These are phyloP conservation scores for Sporisorium iseilematis-ciliati DNA, from an alignment of 1,284 basidiomycete genomes.

Conservation along the genomic window DNA sequence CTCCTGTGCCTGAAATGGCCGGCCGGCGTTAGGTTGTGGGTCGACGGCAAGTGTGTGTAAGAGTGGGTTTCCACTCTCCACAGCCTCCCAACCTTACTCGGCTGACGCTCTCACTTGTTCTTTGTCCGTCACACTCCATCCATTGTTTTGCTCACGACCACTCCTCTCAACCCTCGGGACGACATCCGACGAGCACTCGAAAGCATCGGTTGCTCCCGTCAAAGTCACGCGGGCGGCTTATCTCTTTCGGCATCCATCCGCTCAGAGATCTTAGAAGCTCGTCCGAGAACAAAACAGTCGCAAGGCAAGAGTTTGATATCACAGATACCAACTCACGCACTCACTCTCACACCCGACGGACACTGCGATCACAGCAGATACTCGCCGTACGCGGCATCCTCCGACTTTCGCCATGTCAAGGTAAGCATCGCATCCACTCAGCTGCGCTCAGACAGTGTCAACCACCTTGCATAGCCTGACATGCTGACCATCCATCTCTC, in stretches of 20 bases:
- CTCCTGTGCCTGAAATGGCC: not conserved
- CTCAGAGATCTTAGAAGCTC: not conserved
- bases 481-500: slow-evolving; percentile 4
- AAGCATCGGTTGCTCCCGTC: not conserved
- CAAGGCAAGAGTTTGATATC: not conserved
- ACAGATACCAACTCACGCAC: not conserved
- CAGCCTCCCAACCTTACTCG: not conserved
- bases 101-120: slow-evolving; percentile 1
- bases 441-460: not conserved
- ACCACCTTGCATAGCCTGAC: not conserved
- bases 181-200: not conserved
- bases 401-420: slow-evolving; percentile 14
- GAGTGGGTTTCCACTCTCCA: not conserved
- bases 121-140: not conserved
- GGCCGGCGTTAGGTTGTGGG: slow-evolving; percentile 6
- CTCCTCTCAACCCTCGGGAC: not conserved
- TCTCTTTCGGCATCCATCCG: not conserved
- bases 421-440: slow-evolving; percentile 2
- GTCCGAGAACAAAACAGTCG: not conserved
- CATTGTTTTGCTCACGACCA: not conserved
- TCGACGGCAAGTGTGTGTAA: not conserved
- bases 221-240: not conserved
- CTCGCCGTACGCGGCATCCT: slow-evolving; percentile 7
- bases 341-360: not conserved
- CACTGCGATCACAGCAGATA: not conserved